Conservation (phyloP, 2,329 filamentous ascomycete species). For the Albophoma yamanashiensis region DNA sequence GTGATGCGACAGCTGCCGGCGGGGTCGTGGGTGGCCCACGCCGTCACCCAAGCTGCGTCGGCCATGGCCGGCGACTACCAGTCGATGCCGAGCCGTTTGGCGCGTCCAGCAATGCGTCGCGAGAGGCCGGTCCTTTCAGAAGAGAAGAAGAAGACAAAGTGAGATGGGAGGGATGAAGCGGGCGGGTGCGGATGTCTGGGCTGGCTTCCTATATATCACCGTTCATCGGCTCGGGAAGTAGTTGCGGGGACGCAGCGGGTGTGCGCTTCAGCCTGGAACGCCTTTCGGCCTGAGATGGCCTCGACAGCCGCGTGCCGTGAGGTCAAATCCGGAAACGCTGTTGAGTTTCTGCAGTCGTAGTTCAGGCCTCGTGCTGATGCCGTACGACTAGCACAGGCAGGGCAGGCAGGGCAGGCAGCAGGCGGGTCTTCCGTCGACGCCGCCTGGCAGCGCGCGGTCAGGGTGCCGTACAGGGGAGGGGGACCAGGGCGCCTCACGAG, state of each 20-base stretch:
- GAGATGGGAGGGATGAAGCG: background rate
- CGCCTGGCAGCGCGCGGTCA: background rate
- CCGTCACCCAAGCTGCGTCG: background rate
- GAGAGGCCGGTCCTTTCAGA: too few relatives aligned
- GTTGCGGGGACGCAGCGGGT: background rate
- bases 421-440: background rate
- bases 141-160: background rate
- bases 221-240: background rate
- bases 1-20: conserved; percentile 12
- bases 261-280: background rate
- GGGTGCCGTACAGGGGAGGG: background rate
- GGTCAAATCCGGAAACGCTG: too few relatives aligned
- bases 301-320: background rate
- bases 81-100: background rate
- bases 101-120: background rate
- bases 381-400: background rate
- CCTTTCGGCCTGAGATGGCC: background rate
- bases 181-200: background rate
- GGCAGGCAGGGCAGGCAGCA: background rate
- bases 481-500: too few relatives aligned
- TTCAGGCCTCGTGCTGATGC: background rate
- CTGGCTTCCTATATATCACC: background rate
- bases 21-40: background rate
- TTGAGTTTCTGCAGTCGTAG: too few relatives aligned
- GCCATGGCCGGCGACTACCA: background rate